These are phyloP conservation scores for Ochromonas danica DNA, from an alignment of 108 stramenopile genomes.

Conservation along the genomic window DNA sequence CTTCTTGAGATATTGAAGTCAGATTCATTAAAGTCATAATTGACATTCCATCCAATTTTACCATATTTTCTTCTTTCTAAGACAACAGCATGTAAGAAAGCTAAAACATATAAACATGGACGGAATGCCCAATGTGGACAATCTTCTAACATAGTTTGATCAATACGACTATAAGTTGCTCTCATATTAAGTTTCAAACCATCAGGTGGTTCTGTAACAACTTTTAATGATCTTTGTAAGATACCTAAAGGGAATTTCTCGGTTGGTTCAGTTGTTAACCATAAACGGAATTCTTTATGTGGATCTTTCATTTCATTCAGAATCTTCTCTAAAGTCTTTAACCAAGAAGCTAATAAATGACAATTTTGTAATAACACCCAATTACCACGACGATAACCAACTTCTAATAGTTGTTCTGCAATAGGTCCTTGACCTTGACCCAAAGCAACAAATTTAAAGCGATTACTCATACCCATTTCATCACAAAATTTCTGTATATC, in stretches of 20 bases:
- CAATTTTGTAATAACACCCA: constrained; percentile 72
- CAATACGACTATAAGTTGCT: constrained; percentile 58
- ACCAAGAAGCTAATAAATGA: constrained; percentile 66
- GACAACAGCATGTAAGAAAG: constrained; percentile 68
- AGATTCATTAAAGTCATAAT: constrained; percentile 69
- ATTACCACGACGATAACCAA: constrained; percentile 61
- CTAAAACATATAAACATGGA: constrained; percentile 63
- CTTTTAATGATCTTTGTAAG: constrained; percentile 66
- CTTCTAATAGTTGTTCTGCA: constrained; percentile 64
- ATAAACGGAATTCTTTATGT: constrained; percentile 64
- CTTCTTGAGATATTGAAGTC: constrained; percentile 63
- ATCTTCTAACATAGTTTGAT: constrained; percentile 57
- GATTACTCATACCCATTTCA: constrained; percentile 59
- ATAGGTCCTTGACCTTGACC: constrained; percentile 69
- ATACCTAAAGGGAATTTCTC: constrained; percentile 72
- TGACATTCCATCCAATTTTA: constrained; percentile 71
- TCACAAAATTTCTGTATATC: constrained; percentile 64
- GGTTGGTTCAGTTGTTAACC: constrained; percentile 72
- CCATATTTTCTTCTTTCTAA: constrained; percentile 67
- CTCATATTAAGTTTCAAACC: constrained; percentile 72
- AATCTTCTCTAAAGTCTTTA: constrained; percentile 61
- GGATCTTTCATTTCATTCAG: constrained; percentile 60
- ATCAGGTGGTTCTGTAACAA: constrained; percentile 71
- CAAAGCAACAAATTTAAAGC: constrained; percentile 58
- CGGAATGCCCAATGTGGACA: constrained; percentile 68